Conservation (phyloP, 1,284 basidiomycete species). For the Melampsora larici-populina region DNA sequence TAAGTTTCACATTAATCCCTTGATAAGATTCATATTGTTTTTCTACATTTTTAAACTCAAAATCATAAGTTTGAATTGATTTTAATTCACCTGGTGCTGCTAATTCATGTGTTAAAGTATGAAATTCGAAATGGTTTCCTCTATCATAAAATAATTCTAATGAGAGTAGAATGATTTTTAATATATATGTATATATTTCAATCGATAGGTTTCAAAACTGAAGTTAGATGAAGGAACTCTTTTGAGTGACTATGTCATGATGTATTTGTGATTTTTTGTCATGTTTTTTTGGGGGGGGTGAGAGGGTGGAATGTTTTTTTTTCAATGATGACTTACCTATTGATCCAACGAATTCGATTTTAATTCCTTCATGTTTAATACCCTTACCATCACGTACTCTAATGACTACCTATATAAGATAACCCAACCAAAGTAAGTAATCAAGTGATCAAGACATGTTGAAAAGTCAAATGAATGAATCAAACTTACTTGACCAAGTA, state of each 20-base stretch:
- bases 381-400: constrained; percentile 92
- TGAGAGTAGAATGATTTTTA: no score
- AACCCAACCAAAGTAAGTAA: constrained; percentile 15
- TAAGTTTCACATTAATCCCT: constrained; percentile 94
- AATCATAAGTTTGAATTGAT: constrained; percentile 89
- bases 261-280: not conserved
- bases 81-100: constrained; percentile 91
- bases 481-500: constrained; percentile 71
- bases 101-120: constrained; percentile 89
- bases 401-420: constrained; percentile 66
- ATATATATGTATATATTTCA: no score
- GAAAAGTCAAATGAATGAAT: no score
- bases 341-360: constrained; percentile 93
- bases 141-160: constrained; percentile 92
- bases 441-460: no score
- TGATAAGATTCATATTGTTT: constrained; percentile 98
- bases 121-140: constrained; percentile 95
- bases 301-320: no score
- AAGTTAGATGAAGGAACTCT: constrained; percentile 9
- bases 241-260: not conserved
- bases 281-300: constrained; percentile 1
- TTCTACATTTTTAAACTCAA: constrained; percentile 98
- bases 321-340: constrained; percentile 66
- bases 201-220: no score
- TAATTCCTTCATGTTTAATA: constrained; percentile 91